Conservation (phyloP, 768 basidiomycete species). For the Mycena vitilis region DNA sequence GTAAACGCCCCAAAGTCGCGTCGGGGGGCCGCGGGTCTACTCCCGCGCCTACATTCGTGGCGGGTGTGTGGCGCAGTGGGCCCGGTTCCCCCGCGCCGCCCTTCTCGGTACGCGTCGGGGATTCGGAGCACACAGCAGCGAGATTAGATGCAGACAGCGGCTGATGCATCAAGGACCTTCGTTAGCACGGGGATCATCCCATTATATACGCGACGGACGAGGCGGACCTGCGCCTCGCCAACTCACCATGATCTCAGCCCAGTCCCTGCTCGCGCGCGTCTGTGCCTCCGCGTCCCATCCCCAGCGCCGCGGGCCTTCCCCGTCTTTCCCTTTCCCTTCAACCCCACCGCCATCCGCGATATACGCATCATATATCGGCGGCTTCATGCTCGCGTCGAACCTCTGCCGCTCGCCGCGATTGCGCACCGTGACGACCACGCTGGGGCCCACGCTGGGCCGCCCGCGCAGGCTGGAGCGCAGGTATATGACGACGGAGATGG, state of each 20-base stretch:
- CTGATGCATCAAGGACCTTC: neutral
- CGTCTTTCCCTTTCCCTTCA: too few species aligned
- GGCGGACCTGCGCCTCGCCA: too few species aligned
- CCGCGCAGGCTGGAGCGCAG: conserved; percentile 10
- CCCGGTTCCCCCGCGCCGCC: neutral
- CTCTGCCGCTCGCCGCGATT: neutral
- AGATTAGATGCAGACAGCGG: conserved; percentile 11
- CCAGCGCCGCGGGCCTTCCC: too few species aligned
- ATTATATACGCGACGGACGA: neutral
- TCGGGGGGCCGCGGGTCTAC: conserved; percentile 2
- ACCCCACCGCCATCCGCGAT: neutral
- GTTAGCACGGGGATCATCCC: neutral
- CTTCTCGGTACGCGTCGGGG: neutral
- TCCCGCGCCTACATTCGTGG: neutral
- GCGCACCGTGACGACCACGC: conserved; percentile 1
- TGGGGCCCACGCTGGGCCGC: neutral
- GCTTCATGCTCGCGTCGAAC: conserved; percentile 13
- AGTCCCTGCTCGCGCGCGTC: neutral
- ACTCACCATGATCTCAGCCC: conserved; percentile 30
- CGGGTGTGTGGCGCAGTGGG: too few species aligned
- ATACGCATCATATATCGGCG: conserved; percentile 25
- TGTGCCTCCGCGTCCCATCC: neutral
- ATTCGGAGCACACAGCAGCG: too few species aligned
- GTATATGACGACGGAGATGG: conserved; percentile 12
- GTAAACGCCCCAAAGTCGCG: neutral